Evolutionary conservation across 2,329 filamentous ascomycete genomes (phyloP).

Genomic region (Whalleya microplaca): DNA sequence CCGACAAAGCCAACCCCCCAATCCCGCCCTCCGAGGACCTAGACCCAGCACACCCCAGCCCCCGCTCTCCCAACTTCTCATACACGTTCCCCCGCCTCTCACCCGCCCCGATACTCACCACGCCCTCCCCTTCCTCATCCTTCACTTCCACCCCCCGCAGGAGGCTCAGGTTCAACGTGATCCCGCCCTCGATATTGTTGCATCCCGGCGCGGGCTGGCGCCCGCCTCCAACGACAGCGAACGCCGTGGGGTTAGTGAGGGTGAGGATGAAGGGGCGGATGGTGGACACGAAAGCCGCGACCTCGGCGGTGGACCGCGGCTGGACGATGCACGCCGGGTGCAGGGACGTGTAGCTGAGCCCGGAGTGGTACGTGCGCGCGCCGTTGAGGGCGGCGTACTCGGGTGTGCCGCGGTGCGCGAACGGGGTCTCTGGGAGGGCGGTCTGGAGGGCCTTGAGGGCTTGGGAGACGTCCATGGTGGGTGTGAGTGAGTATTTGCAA

Average conservation of each 20-base stretch:
- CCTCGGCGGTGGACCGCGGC: slow-evolving; percentile 2
- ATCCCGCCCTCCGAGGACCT: background rate
- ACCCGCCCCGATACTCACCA: slow-evolving; percentile 12
- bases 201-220: slow-evolving; percentile 11
- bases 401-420: background rate
- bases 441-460: background rate
- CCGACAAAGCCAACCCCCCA: background rate
- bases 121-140: slow-evolving; percentile 2
- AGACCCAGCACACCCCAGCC: slow-evolving; percentile 1
- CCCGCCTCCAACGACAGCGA: slow-evolving; percentile 19
- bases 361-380: background rate
- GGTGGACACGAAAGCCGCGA: slow-evolving; percentile 1
- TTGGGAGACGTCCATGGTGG: background rate
- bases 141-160: slow-evolving; percentile 11
- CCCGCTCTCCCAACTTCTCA: background rate
- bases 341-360: background rate
- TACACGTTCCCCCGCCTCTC: slow-evolving; percentile 13
- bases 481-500: no score
- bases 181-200: slow-evolving; percentile 15
- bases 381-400: slow-evolving; percentile 1
- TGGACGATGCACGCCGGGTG: slow-evolving; percentile 2
- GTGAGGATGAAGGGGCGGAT: background rate
- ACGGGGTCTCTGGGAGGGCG: background rate
- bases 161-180: slow-evolving; percentile 11
- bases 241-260: background rate